phyloP scores from a whole-genome alignment of 2,329 filamentous ascomycete species.

The Verticillium nubilum region DNA sequence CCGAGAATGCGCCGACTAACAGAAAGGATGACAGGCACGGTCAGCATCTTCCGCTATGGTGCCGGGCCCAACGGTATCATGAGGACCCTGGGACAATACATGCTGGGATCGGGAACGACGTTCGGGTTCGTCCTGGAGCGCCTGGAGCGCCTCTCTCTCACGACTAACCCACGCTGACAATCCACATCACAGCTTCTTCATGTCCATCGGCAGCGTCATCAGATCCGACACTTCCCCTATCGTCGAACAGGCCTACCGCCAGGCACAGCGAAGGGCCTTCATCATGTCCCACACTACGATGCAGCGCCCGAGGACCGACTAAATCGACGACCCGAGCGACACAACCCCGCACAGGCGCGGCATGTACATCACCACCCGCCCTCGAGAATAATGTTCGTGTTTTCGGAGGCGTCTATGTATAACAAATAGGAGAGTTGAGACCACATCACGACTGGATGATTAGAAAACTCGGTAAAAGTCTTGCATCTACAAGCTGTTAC shows the following conservation, averaged over 20 bases:
- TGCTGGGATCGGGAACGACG: constrained; percentile 89
- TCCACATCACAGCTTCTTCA: constrained; percentile 67
- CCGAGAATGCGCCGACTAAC: constrained; percentile 1
- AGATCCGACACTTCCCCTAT: constrained; percentile 82
- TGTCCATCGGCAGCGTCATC: constrained; percentile 97
- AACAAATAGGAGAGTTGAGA: background rate
- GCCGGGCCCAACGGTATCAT: constrained; percentile 91
- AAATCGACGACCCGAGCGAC: background rate
- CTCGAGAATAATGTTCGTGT: background rate
- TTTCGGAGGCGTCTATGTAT: background rate
- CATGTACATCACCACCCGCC: background rate
- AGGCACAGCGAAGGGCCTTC: constrained; percentile 68
- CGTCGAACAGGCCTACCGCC: constrained; percentile 68
- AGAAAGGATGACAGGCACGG: constrained; percentile 56
- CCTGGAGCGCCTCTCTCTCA: background rate
- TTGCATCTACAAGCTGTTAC: background rate
- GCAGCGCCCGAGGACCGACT: background rate
- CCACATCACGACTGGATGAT: background rate
- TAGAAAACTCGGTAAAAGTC: background rate
- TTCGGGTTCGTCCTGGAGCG: constrained; percentile 64
- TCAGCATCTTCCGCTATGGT: constrained; percentile 93
- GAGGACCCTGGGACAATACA: constrained; percentile 92
- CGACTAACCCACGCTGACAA: background rate
- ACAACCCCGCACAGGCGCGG: background rate
- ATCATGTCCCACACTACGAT: constrained; percentile 42